Evolutionary conservation across 495 filamentous ascomycete species (phyloP).

Genomic region (Penicilliopsis zonata): DNA sequence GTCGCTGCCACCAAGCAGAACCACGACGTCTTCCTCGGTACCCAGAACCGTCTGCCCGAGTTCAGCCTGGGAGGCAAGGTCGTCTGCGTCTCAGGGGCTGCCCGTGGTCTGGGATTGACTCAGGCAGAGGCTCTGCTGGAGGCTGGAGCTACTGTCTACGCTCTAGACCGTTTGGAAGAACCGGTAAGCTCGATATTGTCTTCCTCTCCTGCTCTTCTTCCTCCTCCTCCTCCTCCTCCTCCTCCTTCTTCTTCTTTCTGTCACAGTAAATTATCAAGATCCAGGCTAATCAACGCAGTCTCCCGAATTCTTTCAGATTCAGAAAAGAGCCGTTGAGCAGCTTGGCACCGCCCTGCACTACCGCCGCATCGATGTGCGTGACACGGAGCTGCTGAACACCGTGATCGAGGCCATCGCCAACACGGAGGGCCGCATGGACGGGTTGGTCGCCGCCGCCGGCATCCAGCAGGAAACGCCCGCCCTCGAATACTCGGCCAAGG

Average conservation of each 20-base stretch:
- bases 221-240: too few species aligned
- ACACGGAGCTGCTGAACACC: constrained; percentile 53
- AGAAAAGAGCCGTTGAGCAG: constrained; percentile 48
- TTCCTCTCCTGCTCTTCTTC: too few species aligned
- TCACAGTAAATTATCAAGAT: too few species aligned
- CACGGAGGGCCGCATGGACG: constrained; percentile 61
- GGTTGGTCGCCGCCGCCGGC: constrained; percentile 64
- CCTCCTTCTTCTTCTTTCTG: too few species aligned
- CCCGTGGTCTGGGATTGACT: constrained; percentile 64
- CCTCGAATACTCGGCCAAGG: constrained; percentile 54
- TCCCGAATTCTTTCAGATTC: constrained; percentile 48
- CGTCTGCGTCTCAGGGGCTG: constrained; percentile 67
- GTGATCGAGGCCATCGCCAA: constrained; percentile 58
- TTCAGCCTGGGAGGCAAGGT: constrained; percentile 72
- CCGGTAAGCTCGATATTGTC: constrained; percentile 19
- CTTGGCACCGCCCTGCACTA: constrained; percentile 63
- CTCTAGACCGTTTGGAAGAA: constrained; percentile 33
- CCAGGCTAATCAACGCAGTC: constrained; percentile 29
- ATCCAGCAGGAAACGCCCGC: constrained; percentile 61
- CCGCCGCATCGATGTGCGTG: constrained; percentile 76
- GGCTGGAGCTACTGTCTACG: constrained; percentile 55
- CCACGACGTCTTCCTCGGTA: constrained; percentile 19
- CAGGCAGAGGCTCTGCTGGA: constrained; percentile 73
- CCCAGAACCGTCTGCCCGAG: constrained; percentile 48
- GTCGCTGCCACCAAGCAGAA: constrained; percentile 7